A percentile compares a stretch with the other conserved stretches of the same genome.
These are phyloP conservation scores for Tothia fuscella DNA, from an alignment of 2,329 filamentous ascomycete species.

Conservation along the genomic window DNA sequence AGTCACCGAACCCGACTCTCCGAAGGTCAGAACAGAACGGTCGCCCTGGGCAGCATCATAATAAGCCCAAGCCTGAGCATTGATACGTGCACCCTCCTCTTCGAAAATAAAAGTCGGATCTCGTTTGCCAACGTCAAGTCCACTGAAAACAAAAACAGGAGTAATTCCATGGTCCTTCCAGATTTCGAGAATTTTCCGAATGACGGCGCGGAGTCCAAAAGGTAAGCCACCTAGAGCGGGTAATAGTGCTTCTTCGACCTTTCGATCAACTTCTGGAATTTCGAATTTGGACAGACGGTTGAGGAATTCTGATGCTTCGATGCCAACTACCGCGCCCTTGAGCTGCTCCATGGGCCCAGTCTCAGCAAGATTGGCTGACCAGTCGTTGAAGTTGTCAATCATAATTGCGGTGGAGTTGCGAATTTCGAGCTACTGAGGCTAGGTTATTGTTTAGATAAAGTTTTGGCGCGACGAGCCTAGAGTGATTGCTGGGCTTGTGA, in stretches of 20 bases:
- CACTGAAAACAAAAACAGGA: constrained; percentile 88
- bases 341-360: constrained; percentile 57
- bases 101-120: constrained; percentile 44
- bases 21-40: constrained; percentile 76
- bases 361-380: constrained; percentile 41
- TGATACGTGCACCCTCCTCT: constrained; percentile 53
- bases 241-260: constrained; percentile 74
- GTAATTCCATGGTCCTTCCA: constrained; percentile 59
- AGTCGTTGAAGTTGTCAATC: constrained; percentile 42
- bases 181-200: constrained; percentile 62
- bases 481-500: too few species aligned
- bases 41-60: constrained; percentile 74
- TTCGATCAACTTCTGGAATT: constrained; percentile 28
- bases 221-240: constrained; percentile 83
- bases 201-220: constrained; percentile 60
- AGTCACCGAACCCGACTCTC: constrained; percentile 37
- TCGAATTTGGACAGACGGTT: constrained; percentile 56
- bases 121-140: constrained; percentile 66
- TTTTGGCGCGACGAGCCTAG: too few species aligned
- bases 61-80: constrained; percentile 71
- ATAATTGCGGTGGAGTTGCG: constrained; percentile 19
- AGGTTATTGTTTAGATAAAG: too few species aligned
- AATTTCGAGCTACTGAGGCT: too few species aligned
- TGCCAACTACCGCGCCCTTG: constrained; percentile 62
- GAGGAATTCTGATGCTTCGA: constrained; percentile 86